These are phyloP conservation scores for Rhododendron ferrugineum DNA, from an alignment of 148 eudicot species.

Conservation along the genomic window DNA sequence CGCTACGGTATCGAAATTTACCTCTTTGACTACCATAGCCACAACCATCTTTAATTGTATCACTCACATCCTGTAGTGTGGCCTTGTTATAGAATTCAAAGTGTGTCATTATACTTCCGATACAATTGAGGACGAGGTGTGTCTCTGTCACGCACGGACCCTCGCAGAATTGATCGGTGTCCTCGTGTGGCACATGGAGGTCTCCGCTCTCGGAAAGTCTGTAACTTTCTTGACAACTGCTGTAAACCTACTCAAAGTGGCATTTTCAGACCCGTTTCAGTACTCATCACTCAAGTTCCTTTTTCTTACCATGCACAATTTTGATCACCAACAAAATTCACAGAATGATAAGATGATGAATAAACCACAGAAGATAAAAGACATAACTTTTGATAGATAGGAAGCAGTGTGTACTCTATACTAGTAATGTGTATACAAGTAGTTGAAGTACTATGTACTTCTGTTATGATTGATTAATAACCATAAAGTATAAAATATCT, in stretches of 20 bases:
- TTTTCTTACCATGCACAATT: neutral
- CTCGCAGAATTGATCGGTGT: slow-evolving; percentile 44
- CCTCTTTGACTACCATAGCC: slow-evolving; percentile 51
- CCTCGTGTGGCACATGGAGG: slow-evolving; percentile 45
- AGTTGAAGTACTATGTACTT: neutral
- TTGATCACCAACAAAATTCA: neutral
- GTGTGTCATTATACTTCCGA: slow-evolving; percentile 31
- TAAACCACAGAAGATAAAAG: neutral
- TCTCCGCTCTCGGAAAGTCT: slow-evolving; percentile 47
- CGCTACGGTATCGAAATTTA: neutral
- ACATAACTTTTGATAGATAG: neutral
- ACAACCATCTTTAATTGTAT: slow-evolving; percentile 53
- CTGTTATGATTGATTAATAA: neutral
- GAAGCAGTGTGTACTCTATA: neutral
- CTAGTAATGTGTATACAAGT: neutral
- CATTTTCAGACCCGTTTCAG: neutral
- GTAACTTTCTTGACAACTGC: slow-evolving; percentile 44
- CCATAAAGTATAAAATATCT: neutral
- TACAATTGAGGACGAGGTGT: slow-evolving; percentile 48
- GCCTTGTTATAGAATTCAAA: slow-evolving; percentile 56
- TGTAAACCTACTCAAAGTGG: slow-evolving; percentile 39
- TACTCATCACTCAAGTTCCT: neutral
- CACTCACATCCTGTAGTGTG: slow-evolving; percentile 38
- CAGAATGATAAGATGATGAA: neutral
- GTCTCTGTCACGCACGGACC: slow-evolving; percentile 68